Conservation (phyloP, 163 green algal species). For the Scenedesmus sp. region DNA sequence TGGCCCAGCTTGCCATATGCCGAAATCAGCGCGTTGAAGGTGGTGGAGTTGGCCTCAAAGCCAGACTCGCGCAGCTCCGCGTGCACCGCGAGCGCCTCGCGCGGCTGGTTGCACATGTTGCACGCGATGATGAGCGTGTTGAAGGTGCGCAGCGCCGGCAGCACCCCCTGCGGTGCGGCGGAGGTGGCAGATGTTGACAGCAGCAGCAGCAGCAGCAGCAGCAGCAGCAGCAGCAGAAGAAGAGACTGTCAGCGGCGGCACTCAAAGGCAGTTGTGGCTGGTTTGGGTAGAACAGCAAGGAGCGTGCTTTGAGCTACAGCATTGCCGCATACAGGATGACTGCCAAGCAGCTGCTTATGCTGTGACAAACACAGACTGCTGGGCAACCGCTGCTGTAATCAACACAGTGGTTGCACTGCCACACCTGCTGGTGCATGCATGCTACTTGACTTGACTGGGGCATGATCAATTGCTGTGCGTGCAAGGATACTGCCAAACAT, state of each 20-base stretch:
- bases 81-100: constrained; percentile 69
- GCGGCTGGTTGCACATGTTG: constrained; percentile 75
- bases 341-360: neutral
- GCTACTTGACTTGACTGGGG: neutral
- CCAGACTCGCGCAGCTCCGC: constrained; percentile 55
- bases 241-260: neutral
- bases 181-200: neutral
- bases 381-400: no score
- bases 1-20: constrained; percentile 71
- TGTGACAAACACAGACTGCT: no score
- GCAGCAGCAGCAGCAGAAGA: neutral
- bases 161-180: constrained; percentile 57
- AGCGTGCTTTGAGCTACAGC: neutral
- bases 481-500: neutral
- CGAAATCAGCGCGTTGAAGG: constrained; percentile 78
- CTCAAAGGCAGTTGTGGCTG: neutral
- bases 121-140: constrained; percentile 76
- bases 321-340: neutral
- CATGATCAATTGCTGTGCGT: neutral
- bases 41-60: constrained; percentile 72
- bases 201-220: neutral
- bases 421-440: neutral
- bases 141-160: constrained; percentile 71
- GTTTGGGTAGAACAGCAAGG: neutral
- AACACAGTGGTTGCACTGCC: no score